Conservation (phyloP, 1,284 basidiomycete species). For the Afroboletus lepidellus region DNA sequence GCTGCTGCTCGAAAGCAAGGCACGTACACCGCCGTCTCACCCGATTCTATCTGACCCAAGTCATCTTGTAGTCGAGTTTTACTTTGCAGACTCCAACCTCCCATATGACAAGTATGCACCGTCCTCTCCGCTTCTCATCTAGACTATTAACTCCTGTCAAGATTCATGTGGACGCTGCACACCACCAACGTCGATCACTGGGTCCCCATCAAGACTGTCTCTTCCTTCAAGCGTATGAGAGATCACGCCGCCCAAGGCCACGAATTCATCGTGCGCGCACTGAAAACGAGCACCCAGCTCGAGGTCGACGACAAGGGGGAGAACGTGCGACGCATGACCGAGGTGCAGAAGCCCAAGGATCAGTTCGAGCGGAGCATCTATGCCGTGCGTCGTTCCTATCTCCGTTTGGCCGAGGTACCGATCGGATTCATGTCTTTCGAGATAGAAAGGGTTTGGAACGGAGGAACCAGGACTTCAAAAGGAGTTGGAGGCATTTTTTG, state of each 20-base stretch:
- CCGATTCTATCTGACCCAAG: not conserved
- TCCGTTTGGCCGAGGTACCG: not conserved
- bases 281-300: slow-evolving; percentile 65
- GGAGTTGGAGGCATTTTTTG: slow-evolving; percentile 82
- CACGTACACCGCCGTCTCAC: not conserved
- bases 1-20: slow-evolving; percentile 29
- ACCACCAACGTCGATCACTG: slow-evolving; percentile 81
- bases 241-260: slow-evolving; percentile 62
- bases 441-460: slow-evolving; percentile 86
- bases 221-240: slow-evolving; percentile 96
- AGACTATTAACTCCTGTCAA: slow-evolving; percentile 36
- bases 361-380: slow-evolving; percentile 81
- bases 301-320: slow-evolving; percentile 75
- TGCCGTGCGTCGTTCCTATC: slow-evolving; percentile 56
- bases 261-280: slow-evolving; percentile 65
- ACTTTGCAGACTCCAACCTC: slow-evolving; percentile 95
- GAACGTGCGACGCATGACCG: slow-evolving; percentile 72
- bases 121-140: not conserved
- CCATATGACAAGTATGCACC: slow-evolving; percentile 84
- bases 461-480: slow-evolving; percentile 72
- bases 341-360: slow-evolving; percentile 70
- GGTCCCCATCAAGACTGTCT: slow-evolving; percentile 86
- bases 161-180: slow-evolving; percentile 94
- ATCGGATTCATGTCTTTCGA: not conserved
- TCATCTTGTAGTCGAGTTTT: slow-evolving; percentile 87